Evolutionary conservation across 495 filamentous ascomycete species (phyloP), one percentile per base, ranked within the genome.

Genomic region (Penicillium lividum): DNA sequence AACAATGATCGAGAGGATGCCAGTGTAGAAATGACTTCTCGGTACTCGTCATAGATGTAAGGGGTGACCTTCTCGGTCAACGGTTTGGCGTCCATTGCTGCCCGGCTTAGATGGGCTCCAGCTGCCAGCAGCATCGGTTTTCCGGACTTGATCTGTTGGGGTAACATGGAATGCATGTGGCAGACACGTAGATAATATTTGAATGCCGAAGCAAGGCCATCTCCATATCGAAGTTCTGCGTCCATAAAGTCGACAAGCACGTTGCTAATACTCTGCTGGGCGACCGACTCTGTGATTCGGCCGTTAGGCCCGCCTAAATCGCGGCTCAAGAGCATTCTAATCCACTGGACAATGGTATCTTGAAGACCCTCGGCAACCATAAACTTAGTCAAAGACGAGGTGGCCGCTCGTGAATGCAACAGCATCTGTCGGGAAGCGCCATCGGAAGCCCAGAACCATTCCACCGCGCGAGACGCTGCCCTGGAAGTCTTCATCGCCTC

Each of bases 401-500:
- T 64, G 1, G 51, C 44, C 15, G 48, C 45, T 9, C 58, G 53
- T n/a, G 64, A 68, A 15, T 62, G 66, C 28, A 80, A 63, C 10
- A 78, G 56, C 16, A 40, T 49, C 33, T 64, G 57, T 33, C 70
- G 65, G 4, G 66, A 53, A 13, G 58, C 50, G 1, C 67, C 60
- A 52, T 74, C 70, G 4, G 75, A 74, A 38, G 77, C 69, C 67
- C 68, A 74, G 59, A 73, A 78, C 77, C 77, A 80, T 31, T 71
- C 58, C 7, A 70, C 64, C 18, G 77, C 60, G 46, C 62, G 70
- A 2, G 71, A 72, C 18, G 65, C 77, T 0, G 71, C 69, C 45
- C 56, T 68, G 28, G 75, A 73, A 1, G 63, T 60, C 51, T 62
- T 73, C 71, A 78, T 69, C 34, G 64, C 69, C 44, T 65, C 58